Percentiles rank a stretch among this genome's conserved stretches.
phyloP scores from a whole-genome alignment of 1,139 yeast genomes.

The Candida labiduridarum region DNA sequence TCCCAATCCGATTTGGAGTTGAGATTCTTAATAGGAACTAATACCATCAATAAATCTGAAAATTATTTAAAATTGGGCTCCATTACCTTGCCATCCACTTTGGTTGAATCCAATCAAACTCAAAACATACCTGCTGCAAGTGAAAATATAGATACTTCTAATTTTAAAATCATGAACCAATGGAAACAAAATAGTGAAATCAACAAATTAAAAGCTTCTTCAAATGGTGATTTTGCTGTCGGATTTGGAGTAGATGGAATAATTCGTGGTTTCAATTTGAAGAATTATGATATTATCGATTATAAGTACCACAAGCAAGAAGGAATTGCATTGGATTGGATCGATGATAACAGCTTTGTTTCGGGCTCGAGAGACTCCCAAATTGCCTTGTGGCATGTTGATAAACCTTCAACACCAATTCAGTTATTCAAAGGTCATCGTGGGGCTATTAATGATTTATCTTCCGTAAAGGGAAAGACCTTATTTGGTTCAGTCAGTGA shows the following conservation, averaged over 20 bases:
- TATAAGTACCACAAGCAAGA: conserved; percentile 65
- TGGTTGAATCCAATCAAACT: conserved; percentile 35
- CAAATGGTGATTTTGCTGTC: conserved; percentile 40
- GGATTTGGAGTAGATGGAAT: conserved; percentile 56
- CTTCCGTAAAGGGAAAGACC: conserved; percentile 51
- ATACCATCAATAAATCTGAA: conserved; percentile 39
- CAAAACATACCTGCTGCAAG: conserved; percentile 26
- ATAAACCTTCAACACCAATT: conserved; percentile 44
- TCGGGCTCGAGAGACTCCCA: conserved; percentile 71
- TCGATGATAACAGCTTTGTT: conserved; percentile 46
- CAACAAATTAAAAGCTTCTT: conserved; percentile 45
- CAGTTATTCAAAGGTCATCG: conserved; percentile 48
- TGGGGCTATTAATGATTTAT: conserved; percentile 57
- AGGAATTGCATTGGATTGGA: conserved; percentile 77
- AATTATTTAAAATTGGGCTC: conserved; percentile 51
- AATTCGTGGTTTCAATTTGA: conserved; percentile 44
- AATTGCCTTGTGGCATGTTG: conserved; percentile 71
- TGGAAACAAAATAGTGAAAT: conserved; percentile 62
- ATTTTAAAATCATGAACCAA: conserved; percentile 38
- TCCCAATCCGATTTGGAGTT: conserved; percentile 39
- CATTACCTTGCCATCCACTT: conserved; percentile 52
- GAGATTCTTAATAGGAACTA: conserved; percentile 52
- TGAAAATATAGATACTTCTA: conserved; percentile 20
- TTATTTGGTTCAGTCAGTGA: conserved; percentile 76
- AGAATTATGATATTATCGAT: conserved; percentile 27